These are phyloP conservation scores for Curvularia hawaiiensis DNA, from an alignment of 2,329 filamentous ascomycete genomes.

Conservation along the genomic window DNA sequence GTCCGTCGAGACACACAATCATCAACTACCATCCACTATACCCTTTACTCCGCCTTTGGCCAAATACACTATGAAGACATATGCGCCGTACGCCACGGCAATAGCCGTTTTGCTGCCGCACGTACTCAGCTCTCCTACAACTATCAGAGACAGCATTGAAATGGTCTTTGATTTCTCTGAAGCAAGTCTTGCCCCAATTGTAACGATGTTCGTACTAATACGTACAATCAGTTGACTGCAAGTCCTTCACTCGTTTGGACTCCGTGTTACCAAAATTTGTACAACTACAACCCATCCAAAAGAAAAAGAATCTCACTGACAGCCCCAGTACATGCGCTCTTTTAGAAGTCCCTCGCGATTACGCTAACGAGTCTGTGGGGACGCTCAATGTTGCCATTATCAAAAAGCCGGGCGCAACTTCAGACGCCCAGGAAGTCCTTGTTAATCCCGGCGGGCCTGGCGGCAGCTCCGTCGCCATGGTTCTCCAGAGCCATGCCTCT, in stretches of 20 bases:
- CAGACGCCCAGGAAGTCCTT: conserved; percentile 21
- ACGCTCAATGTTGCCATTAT: conserved; percentile 23
- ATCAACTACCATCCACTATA: no score
- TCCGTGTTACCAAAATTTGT: background rate
- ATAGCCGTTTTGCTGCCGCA: background rate
- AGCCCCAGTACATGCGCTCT: conserved; percentile 13
- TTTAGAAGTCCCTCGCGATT: conserved; percentile 29
- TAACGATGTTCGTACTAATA: background rate
- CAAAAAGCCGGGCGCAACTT: conserved; percentile 14
- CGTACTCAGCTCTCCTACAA: background rate
- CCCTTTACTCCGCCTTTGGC: no score
- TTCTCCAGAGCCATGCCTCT: conserved; percentile 1
- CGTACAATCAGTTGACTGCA: background rate
- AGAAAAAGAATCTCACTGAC: background rate
- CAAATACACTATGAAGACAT: background rate
- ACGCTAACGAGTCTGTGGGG: conserved; percentile 17
- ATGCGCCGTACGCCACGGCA: background rate
- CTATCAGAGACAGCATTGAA: background rate
- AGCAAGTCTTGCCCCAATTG: background rate
- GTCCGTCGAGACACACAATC: no score
- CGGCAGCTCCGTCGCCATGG: conserved; percentile 35
- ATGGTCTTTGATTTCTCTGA: conserved; percentile 1
- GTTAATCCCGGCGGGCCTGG: conserved; percentile 37
- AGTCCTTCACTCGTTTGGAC: background rate
- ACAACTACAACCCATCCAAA: background rate